Conservation (phyloP, 495 filamentous ascomycete species). For the Penicillium steckii region DNA sequence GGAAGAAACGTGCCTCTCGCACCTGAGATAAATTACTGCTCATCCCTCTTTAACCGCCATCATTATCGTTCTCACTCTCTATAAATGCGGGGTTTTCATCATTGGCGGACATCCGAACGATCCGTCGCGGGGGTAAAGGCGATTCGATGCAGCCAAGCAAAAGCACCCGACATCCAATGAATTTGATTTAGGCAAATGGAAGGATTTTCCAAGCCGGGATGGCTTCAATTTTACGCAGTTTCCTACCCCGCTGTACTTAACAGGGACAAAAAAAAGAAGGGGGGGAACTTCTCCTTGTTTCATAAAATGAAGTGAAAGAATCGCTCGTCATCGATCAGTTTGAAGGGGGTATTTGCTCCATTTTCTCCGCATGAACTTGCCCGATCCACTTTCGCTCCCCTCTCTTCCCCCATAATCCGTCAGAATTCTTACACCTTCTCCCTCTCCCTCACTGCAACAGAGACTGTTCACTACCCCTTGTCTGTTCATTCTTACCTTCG, state of each 20-base stretch:
- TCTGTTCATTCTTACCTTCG: no score
- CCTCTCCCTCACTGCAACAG: background rate
- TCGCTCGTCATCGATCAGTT: background rate
- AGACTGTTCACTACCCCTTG: background rate
- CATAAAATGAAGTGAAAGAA: background rate
- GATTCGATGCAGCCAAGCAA: conserved; percentile 15
- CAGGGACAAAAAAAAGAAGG: no score
- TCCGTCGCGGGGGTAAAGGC: conserved; percentile 19
- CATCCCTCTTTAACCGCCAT: background rate
- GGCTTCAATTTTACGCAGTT: background rate
- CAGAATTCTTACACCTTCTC: background rate
- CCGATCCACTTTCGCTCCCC: conserved; percentile 23
- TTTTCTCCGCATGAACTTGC: conserved; percentile 25
- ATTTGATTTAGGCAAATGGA: background rate
- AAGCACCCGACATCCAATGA: conserved; percentile 10
- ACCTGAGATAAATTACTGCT: no score
- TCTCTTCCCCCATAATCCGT: conserved; percentile 22
- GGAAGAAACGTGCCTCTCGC: no score
- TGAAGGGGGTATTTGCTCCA: background rate
- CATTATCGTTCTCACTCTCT: no score
- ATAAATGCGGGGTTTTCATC: conserved; percentile 15
- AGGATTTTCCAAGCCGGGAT: background rate
- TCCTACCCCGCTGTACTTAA: background rate
- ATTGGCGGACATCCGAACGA: conserved; percentile 20
- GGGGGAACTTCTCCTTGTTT: no score